phyloP scores from a whole-genome alignment of 805 yeast species.

The Yarrowia bubula region DNA sequence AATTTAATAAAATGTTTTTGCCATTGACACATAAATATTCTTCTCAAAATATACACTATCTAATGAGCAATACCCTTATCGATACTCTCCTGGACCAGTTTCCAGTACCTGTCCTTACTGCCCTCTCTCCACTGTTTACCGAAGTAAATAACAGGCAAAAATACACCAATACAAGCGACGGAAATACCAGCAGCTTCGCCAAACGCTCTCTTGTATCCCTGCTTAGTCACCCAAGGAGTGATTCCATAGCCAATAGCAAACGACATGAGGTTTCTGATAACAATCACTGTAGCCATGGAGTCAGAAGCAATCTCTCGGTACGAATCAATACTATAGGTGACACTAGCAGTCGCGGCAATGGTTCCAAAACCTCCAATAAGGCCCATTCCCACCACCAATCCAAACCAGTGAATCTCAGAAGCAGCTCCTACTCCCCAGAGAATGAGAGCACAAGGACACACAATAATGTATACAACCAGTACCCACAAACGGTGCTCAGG shows the following conservation, averaged over 20 bases:
- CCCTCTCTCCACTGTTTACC: slow-evolving; percentile 12
- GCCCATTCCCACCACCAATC: slow-evolving; percentile 48
- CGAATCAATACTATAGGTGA: slow-evolving; percentile 48
- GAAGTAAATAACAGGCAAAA: not conserved
- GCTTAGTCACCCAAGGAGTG: slow-evolving; percentile 49
- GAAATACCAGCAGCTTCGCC: slow-evolving; percentile 3
- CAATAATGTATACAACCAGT: slow-evolving; percentile 42
- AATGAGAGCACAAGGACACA: slow-evolving; percentile 48
- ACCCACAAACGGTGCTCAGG: slow-evolving; percentile 56
- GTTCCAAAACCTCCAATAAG: slow-evolving; percentile 46
- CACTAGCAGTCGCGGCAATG: slow-evolving; percentile 46
- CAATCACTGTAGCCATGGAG: slow-evolving; percentile 49
- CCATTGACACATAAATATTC: no score
- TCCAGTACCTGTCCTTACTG: slow-evolving; percentile 14
- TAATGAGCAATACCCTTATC: slow-evolving; percentile 4
- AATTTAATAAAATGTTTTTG: no score
- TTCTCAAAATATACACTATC: no score
- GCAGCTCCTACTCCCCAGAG: slow-evolving; percentile 57
- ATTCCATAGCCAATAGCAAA: slow-evolving; percentile 53
- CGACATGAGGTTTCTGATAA: slow-evolving; percentile 49
- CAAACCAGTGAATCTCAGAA: slow-evolving; percentile 49
- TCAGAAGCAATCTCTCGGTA: slow-evolving; percentile 46
- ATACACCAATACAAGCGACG: not conserved
- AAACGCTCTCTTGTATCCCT: slow-evolving; percentile 49
- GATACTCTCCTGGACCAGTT: not conserved